These are phyloP conservation scores for Podaxis sp. DNA, from an alignment of 768 basidiomycete species.

Conservation along the genomic window DNA sequence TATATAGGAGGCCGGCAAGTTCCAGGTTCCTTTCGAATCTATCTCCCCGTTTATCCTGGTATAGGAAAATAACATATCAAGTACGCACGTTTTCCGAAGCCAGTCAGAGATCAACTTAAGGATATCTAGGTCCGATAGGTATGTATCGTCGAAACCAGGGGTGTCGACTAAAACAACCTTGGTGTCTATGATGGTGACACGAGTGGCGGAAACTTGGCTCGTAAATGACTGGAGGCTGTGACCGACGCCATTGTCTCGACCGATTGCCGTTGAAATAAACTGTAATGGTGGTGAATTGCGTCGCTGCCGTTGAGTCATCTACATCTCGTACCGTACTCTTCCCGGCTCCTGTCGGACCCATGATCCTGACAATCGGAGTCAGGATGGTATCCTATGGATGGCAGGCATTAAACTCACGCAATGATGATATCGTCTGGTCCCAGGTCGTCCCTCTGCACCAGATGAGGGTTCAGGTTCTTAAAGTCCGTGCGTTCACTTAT, in stretches of 20 bases:
- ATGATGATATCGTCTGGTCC: slow-evolving; percentile 19
- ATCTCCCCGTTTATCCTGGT: neutral
- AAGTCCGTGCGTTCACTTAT: neutral
- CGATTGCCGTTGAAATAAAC: slow-evolving; percentile 13
- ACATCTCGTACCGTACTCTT: slow-evolving; percentile 27
- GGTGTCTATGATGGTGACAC: neutral
- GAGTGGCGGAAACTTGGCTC: slow-evolving; percentile 18
- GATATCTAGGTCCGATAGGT: slow-evolving; percentile 21
- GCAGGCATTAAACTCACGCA: slow-evolving; percentile 15
- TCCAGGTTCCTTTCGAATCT: neutral
- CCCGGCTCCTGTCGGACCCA: slow-evolving; percentile 30
- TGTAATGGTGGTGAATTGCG: neutral
- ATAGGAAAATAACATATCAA: neutral
- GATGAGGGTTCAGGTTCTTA: neutral
- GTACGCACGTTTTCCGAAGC: slow-evolving; percentile 24
- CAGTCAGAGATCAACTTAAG: slow-evolving; percentile 24
- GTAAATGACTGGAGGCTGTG: slow-evolving; percentile 25
- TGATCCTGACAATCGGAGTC: slow-evolving; percentile 19
- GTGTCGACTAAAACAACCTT: slow-evolving; percentile 24
- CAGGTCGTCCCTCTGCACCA: neutral
- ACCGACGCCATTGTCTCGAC: slow-evolving; percentile 23
- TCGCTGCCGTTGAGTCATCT: neutral
- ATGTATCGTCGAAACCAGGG: slow-evolving; percentile 26
- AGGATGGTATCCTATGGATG: neutral
- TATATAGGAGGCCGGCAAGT: slow-evolving; percentile 2